phyloP scores from a whole-genome alignment of 257 asterid species.

The Ajuga chamaepitys region DNA sequence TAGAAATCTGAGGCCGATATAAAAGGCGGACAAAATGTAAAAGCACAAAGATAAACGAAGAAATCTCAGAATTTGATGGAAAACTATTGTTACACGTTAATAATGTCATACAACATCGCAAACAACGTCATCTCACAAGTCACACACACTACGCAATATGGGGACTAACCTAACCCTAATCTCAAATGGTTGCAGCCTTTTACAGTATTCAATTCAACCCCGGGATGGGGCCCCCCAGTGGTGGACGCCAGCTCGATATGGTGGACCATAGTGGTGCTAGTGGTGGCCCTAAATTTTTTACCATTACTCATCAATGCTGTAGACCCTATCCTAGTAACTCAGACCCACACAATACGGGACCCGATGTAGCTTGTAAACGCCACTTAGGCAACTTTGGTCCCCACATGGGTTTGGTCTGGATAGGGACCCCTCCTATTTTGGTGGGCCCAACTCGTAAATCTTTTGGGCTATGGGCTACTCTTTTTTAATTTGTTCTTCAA shows the following conservation, averaged over 20 bases:
- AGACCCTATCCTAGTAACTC: conserved; percentile 4
- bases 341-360: conserved; percentile 19
- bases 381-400: conserved; percentile 34
- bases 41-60: no score
- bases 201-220: background rate
- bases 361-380: conserved; percentile 14
- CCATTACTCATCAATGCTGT: conserved; percentile 15
- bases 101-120: no score
- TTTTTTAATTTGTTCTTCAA: no score
- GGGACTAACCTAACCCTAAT: background rate
- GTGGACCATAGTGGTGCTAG: conserved; percentile 25
- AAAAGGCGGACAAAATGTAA: no score
- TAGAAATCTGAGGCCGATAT: no score
- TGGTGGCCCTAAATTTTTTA: conserved; percentile 12
- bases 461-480: background rate
- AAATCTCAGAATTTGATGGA: no score
- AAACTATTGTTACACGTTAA: no score
- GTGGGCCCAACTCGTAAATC: conserved; percentile 9
- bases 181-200: no score
- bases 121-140: background rate
- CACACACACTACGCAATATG: conserved; percentile 1
- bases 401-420: conserved; percentile 31
- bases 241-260: conserved; percentile 38
- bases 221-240: conserved; percentile 13
- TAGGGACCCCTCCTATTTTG: conserved; percentile 16